Evolutionary conservation across 1,284 basidiomycete species (phyloP).

Genomic region (Ustilago vetiveriae): DNA sequence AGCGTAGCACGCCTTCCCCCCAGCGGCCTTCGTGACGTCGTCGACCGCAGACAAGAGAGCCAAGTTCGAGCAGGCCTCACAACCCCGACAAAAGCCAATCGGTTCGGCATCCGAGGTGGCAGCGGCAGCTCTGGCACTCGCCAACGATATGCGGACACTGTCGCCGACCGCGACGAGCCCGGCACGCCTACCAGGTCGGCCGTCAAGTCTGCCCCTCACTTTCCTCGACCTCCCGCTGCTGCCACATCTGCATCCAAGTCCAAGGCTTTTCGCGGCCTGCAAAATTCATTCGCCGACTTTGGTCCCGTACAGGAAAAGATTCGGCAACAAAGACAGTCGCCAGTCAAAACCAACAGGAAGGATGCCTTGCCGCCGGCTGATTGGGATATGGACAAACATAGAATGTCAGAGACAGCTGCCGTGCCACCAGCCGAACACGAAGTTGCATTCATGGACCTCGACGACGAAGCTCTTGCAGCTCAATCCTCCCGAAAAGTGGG

Average conservation of each 20-base stretch:
- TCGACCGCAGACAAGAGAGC: conserved; percentile 32
- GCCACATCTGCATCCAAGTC: conserved; percentile 24
- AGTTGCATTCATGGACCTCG: conserved; percentile 10
- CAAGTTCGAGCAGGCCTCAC: conserved; percentile 44
- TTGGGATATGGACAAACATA: conserved; percentile 23
- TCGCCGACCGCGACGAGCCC: conserved; percentile 23
- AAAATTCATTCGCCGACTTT: conserved; percentile 47
- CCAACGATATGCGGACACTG: conserved; percentile 11
- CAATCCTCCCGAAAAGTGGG: background rate
- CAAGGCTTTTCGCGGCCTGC: conserved; percentile 34
- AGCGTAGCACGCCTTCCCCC: conserved; percentile 45
- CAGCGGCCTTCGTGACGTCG: conserved; percentile 17
- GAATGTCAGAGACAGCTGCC: background rate
- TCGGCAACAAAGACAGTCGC: conserved; percentile 22
- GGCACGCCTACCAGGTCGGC: conserved; percentile 32
- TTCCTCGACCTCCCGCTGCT: conserved; percentile 15
- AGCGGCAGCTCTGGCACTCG: conserved; percentile 35
- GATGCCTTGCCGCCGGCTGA: conserved; percentile 17
- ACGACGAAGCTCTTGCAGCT: conserved; percentile 3
- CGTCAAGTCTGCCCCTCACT: conserved; percentile 12
- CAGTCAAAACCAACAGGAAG: conserved; percentile 3
- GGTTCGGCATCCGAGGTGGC: conserved; percentile 11
- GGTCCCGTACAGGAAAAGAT: conserved; percentile 37
- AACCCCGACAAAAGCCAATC: conserved; percentile 36
- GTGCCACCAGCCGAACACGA: conserved; percentile 4